Evolutionary conservation across 1,284 basidiomycete genomes (phyloP).

Genomic region (Xerocomus cyaneibrunnescens): DNA sequence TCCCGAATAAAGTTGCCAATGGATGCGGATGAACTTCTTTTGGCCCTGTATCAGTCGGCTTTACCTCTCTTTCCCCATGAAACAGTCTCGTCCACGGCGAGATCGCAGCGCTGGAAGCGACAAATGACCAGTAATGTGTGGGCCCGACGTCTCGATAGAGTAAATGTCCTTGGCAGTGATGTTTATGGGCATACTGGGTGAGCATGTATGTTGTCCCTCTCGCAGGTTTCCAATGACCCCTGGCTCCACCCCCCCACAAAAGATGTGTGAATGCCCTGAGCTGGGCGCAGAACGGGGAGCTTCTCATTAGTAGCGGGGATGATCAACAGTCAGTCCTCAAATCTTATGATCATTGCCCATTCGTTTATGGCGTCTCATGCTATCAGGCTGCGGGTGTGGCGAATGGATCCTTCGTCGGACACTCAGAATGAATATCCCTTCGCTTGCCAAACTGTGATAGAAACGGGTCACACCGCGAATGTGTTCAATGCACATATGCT

Average conservation of each 20-base stretch:
- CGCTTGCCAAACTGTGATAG: slow-evolving; percentile 59
- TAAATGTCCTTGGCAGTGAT: slow-evolving; percentile 64
- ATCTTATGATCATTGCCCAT: slow-evolving; percentile 23
- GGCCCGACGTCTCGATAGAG: slow-evolving; percentile 44
- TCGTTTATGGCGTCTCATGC: slow-evolving; percentile 20
- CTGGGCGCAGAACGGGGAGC: slow-evolving; percentile 76
- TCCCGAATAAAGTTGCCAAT: slow-evolving; percentile 12
- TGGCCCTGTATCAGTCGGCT: slow-evolving; percentile 5
- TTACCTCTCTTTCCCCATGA: slow-evolving; percentile 4
- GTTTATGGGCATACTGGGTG: slow-evolving; percentile 65
- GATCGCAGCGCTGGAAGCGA: slow-evolving; percentile 25
- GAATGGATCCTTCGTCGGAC: slow-evolving; percentile 43
- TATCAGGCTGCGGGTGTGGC: slow-evolving; percentile 69
- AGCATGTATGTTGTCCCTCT: slow-evolving; percentile 17
- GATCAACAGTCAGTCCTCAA: slow-evolving; percentile 68
- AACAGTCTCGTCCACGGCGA: slow-evolving; percentile 26
- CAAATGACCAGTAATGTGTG: slow-evolving; percentile 26
- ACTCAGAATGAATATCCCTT: slow-evolving; percentile 52
- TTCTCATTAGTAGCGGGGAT: slow-evolving; percentile 79
- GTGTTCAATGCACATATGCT: slow-evolving; percentile 89
- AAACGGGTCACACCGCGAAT: slow-evolving; percentile 82
- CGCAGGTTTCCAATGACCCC: background rate
- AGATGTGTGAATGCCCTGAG: slow-evolving; percentile 86
- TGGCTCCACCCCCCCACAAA: background rate
- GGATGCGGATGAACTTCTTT: slow-evolving; percentile 7